Evolutionary conservation across 768 basidiomycete genomes (phyloP), one percentile per base, ranked within the genome.

Genomic region (Calocybe gangraenosa): DNA sequence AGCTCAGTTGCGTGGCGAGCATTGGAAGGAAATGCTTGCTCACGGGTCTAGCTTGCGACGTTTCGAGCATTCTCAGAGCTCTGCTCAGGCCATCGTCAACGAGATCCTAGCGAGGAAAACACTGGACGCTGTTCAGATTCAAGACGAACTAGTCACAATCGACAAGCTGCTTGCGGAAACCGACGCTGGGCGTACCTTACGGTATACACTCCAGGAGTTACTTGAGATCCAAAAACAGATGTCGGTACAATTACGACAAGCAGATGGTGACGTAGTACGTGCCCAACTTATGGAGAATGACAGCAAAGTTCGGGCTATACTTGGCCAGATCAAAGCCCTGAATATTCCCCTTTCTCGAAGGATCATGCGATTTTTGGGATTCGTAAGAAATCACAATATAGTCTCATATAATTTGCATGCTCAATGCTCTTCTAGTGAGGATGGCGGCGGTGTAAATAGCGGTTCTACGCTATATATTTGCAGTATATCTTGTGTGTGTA

Each of bases 91-190:
- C 13, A 40, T 49, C 28, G 32, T 48, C 42, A 37, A 39, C 10
- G 31, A 36, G 19, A 38, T 48, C 5, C 37, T 58, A 31, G 36
- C 49, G 5, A 18, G 38, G 7, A 41, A 40, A 7, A 44, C 49
- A 32, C 11, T 43, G 0, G 46, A 51, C 1, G 45, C 52, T 1
- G 31, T 55, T 11, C 38, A 53, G n/a, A 39, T 59, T 10, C 56
- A 61, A 21, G 42, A 50, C 20, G 60, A 59, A 34, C 33, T 59
- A 19, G 58, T 59, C 0, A 53, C 58, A 21, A 44, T 58, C 25
- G 39, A 47, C 13, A 54, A 46, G 10, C 44, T 49, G 17, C 58
- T 64, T 31, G 43, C 49, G 4, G 60, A 59, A 25, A 61, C 60
- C 8, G 41, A 47, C n/a, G 60, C 57, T 3, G 62, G 58, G 2